A percentile compares a stretch with the other conserved stretches of the same genome.
Conservation (phyloP, 768 basidiomycete genomes). For the Brasilioporus rufonigricans region DNA sequence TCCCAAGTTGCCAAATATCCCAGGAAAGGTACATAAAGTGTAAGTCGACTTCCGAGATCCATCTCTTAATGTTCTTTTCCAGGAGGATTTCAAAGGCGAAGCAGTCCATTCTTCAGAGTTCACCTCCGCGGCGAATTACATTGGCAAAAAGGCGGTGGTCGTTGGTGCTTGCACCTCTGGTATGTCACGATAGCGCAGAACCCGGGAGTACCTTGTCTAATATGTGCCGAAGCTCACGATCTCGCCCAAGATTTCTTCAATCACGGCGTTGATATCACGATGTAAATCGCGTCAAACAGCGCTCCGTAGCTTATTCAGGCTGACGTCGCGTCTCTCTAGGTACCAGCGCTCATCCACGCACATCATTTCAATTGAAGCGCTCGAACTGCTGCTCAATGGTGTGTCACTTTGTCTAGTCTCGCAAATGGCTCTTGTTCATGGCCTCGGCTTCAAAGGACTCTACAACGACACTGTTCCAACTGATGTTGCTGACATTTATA, state of each 20-base stretch:
- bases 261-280: conserved; percentile 30
- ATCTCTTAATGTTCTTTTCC: not conserved
- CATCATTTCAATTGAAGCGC: not conserved
- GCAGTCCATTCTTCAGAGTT: conserved; percentile 52
- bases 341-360: not conserved
- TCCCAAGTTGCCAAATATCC: conserved; percentile 44
- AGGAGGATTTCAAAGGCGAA: conserved; percentile 54
- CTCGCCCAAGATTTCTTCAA: conserved; percentile 37
- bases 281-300: conserved; percentile 10
- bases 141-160: conserved; percentile 63
- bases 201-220: conserved; percentile 3
- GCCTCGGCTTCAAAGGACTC: not conserved
- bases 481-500: conserved; percentile 22
- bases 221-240: conserved; percentile 31
- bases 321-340: conserved; percentile 2
- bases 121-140: conserved; percentile 44
- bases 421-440: not conserved
- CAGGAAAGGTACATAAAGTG: conserved; percentile 39
- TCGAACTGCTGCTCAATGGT: not conserved
- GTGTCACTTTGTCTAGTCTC: not conserved
- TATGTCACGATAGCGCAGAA: conserved; percentile 16
- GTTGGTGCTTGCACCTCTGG: conserved; percentile 67
- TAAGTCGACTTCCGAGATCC: not conserved
- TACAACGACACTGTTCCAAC: not conserved
- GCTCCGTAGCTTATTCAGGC: not conserved